Base-by-base conservation (phyloP, 108 stramenopile species). In the Nitzschia palea region DNA sequence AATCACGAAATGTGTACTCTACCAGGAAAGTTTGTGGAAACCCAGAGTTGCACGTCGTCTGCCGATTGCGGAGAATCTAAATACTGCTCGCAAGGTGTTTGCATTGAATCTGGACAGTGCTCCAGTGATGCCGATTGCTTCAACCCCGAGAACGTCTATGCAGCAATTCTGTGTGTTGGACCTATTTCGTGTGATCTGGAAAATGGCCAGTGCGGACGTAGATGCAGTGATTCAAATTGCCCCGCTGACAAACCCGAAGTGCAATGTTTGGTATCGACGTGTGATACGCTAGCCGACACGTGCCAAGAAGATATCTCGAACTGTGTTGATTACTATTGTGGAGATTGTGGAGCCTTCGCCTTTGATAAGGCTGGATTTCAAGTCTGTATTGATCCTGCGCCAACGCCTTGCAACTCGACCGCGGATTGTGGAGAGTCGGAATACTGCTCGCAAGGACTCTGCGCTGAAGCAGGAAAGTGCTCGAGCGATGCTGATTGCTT, bases 141-240 rank as follows among this genome's bases (percentile, higher is more conserved):
- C 70, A 71, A 71, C 51, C 61, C 60, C 14, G 36, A 55, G 10
- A 71, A 71, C 62, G 37, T 54, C 43, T 68, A 56, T 37, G 29
- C 55, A 28, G 55, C 44, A 17, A 57, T 44, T 26, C 30, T 31
- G n/a, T 68, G 67, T 56, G n/a, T 47, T 26, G 67, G 67, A 3
- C 54, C 28, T 12, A 44, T 68, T 15, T 31, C 37, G 1, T 68
- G 67, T 40, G 15, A 27, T 22, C 37, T 26, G 4, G 15, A 48
- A 20, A 8, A 5, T 5, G 67, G 62, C 5, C 4, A 5, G 6
- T 64, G 62, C 30, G 29, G 29, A 9, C 29, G 44, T 30, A 36
- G 26, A 18, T 64, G 62, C 37, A 27, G 18, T 20, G 55, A 27
- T 1, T 4, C 3, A 3, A 18, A 42, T 42, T 68, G 67, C 29